phyloP scores from a whole-genome alignment of 2,329 filamentous ascomycete species.

The Pleomassaria siparia region DNA sequence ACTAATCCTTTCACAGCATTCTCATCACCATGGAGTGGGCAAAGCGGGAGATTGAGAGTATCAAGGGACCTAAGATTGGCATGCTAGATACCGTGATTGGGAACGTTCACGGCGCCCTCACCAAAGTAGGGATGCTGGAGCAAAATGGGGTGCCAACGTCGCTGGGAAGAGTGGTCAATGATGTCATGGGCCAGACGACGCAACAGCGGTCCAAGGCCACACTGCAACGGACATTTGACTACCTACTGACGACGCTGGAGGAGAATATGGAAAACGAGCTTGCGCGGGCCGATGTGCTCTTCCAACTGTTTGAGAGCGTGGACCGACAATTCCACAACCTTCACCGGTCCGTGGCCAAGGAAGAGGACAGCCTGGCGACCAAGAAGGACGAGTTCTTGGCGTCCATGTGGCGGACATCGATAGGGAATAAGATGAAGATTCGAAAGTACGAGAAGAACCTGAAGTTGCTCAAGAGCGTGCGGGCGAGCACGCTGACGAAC shows the following conservation, averaged over 20 bases:
- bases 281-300: slow-evolving; percentile 75
- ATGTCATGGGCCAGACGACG: slow-evolving; percentile 76
- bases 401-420: slow-evolving; percentile 80
- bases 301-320: slow-evolving; percentile 87
- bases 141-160: slow-evolving; percentile 59
- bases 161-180: slow-evolving; percentile 68
- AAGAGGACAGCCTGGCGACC: slow-evolving; percentile 78
- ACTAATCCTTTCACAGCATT: slow-evolving; percentile 58
- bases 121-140: slow-evolving; percentile 54
- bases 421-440: slow-evolving; percentile 75
- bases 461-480: slow-evolving; percentile 73
- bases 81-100: slow-evolving; percentile 75
- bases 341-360: slow-evolving; percentile 79
- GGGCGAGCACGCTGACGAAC: slow-evolving; percentile 81
- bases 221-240: slow-evolving; percentile 82
- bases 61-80: slow-evolving; percentile 46
- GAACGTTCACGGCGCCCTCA: slow-evolving; percentile 79
- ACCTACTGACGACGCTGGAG: slow-evolving; percentile 84
- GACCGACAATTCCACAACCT: slow-evolving; percentile 89
- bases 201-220: slow-evolving; percentile 79
- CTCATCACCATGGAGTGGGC: slow-evolving; percentile 97
- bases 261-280: slow-evolving; percentile 86
- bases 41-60: slow-evolving; percentile 71
- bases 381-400: slow-evolving; percentile 79
- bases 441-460: slow-evolving; percentile 92